Evolutionary conservation across 2,329 filamentous ascomycete species (phyloP), one percentile per base, ranked within the genome.

Genomic region (Herpotrichia juniperi): DNA sequence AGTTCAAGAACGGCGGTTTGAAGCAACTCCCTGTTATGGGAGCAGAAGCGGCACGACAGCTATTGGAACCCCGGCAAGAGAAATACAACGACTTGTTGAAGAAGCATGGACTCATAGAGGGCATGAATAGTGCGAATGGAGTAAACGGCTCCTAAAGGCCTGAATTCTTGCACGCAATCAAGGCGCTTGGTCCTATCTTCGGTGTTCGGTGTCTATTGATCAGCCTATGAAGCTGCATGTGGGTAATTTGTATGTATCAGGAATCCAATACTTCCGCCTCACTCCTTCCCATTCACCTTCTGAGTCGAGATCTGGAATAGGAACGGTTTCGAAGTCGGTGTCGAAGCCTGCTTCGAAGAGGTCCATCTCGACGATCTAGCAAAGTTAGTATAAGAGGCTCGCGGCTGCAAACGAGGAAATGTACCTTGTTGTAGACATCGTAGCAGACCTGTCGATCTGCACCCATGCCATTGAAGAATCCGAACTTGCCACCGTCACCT

Each of bases 371-470:
- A 91, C 88, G 2, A 97, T 76, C 69, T 74, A 46, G 11, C 16
- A 10, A 24, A 9, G 30, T 44, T n/a, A 40, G 37, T 22, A 19
- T 21, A 21, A 22, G 17, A 40, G 7, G 7, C 4, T 21, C 21
- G 14, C 11, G 24, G 4, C 28, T 21, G 9, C 3, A 32, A 47
- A 5, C 9, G 8, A n/a, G 28, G n/a, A n/a, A n/a, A n/a, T n/a
- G 21, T 35, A 74, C 91, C 72, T 90, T 91, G 47, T 88, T 90
- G 76, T 97, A 97, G 21, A 99, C 93, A 76, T 97, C 94, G 74
- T 97, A 97, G 75, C 91, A 96, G 56, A 97, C 87, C 19, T 50
- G 40, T 9, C 94, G 82, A 75, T 99, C 94, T 2, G 94, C 94
- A 0, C 94, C 94, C 51, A 97, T 85, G 0, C 94, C 85, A 60